Base-by-base conservation (phyloP, 768 basidiomycete species). In the Mycena filopes region DNA sequence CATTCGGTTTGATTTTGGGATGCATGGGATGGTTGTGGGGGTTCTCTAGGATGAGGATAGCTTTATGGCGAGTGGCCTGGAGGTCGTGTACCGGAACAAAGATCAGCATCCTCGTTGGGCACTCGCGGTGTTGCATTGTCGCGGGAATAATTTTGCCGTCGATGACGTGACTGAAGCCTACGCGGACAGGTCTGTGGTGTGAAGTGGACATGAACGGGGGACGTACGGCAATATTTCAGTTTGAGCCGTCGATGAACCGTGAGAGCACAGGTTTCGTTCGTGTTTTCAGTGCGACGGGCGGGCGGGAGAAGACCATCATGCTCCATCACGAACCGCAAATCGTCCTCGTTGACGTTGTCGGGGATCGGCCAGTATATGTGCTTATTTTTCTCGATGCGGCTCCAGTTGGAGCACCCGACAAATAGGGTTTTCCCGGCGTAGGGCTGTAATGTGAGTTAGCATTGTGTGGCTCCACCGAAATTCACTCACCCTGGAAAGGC, bases 21-120 rank as follows among this genome's bases (percentile, higher is more conserved):
- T 65, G 55, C 23, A 38, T 36, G 9, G 63, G 63, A 53, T 65
- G 55, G 41, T 58, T 65, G 28, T 65, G 63, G 4, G 55, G 23
- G 33, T 51, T 58, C 13, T 23, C 20, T 13, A 65, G 21, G 13
- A 38, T 11, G 3, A 65, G 25, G 3, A 65, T 21, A 2, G 46
- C 55, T 31, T 33, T 40, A 9, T 42, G 54, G 21, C 25, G 54
- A 16, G 42, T 41, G 20, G 12, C 25, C n/a, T 26, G 38, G 20
- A 9, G 3, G 10, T 13, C 21, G 4, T 49, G 20, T 23, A 65
- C 38, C 10, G 57, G 64, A 11, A 65, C 21, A 18, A 46, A 65
- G 7, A 55, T 50, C 15, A 65, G n/a, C 56, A 58, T 46, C 45
- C 33, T 4, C 25, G 33, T 55, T 0, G 23, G 25, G 46, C 64